Evolutionary conservation across 2,329 filamentous ascomycete species (phyloP), one percentile per base, ranked within the genome.

Genomic region (Sordariomycetes sp.): DNA sequence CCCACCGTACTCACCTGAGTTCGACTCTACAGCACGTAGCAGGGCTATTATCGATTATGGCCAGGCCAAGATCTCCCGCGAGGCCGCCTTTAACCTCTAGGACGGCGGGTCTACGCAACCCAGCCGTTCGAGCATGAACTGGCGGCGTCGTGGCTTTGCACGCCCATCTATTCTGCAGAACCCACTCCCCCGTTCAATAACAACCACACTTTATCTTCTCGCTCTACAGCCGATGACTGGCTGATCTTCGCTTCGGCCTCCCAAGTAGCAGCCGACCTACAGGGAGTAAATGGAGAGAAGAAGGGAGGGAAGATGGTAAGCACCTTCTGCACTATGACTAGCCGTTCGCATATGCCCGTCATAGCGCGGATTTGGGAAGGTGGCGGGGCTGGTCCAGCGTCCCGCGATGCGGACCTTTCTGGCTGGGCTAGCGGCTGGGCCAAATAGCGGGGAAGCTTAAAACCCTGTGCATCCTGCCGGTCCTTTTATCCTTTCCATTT

Each of bases 321-420:
- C 36, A 28, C 35, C 28, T 45, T 32, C 28, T 24, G 25, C 53
- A 48, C 53, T 55, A 42, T 36, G 55, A 56, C 55, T 48, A 35
- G 39, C 55, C 17, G 55, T 39, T 56, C 55, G 48, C 48, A 28
- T 24, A 56, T 42, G 13, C 28, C 32, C 34, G 55, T 56, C 55
- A 56, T 56, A 48, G 55, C 45, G 55, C 45, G 20, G 45, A 24
- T 20, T 20, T 20, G 24, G 45, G 24, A 52, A 48, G 28, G 36
- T 22, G 48, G 48, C 8, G 52, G 10, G 55, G n/a, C 12, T 52
- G 24, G 51, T 13, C 13, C 28, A 4, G 5, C 17, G 51, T 17
- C n/a, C 20, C 3, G 24, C 48, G 24, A 32, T 32, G 24, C 12
- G 48, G 8, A 51, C 25, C 22, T 51, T 13, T 15, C 48, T 24